A percentile compares a stretch with the other conserved stretches of the same genome.
phyloP scores from a whole-genome alignment of 345 rosid species.

The Geranium rotundifolium region DNA sequence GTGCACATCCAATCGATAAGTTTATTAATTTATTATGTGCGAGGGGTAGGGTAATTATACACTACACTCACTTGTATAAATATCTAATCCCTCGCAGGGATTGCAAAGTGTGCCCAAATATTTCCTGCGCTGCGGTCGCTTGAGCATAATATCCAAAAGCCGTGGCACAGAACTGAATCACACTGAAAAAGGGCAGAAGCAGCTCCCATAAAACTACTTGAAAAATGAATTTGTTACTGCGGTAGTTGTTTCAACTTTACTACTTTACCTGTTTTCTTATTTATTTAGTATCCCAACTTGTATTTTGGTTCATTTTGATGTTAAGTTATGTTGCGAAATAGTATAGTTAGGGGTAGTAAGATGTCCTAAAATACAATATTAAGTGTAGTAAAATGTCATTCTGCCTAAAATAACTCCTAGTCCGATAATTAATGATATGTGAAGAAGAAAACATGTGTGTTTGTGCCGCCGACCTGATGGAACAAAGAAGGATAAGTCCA shows the following conservation, averaged over 20 bases:
- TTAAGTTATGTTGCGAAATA: too few species aligned
- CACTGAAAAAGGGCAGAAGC: constrained; percentile 37
- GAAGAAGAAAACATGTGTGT: too few species aligned
- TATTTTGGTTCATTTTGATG: too few species aligned
- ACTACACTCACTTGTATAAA: constrained; percentile 68
- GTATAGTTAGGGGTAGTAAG: too few species aligned
- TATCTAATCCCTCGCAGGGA: constrained; percentile 92
- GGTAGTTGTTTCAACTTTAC: too few species aligned
- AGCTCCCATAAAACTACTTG: too few species aligned
- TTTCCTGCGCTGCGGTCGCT: constrained; percentile 98
- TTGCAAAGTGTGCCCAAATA: constrained; percentile 94
- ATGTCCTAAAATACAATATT: too few species aligned
- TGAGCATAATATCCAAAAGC: constrained; percentile 97
- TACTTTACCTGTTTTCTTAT: too few species aligned
- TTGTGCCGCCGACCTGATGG: constrained; percentile 60
- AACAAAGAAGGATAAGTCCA: constrained; percentile 83
- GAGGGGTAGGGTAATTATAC: not conserved
- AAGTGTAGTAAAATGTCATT: too few species aligned
- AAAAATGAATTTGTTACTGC: too few species aligned
- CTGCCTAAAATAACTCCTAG: too few species aligned
- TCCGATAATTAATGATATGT: not conserved
- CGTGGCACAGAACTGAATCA: constrained; percentile 87
- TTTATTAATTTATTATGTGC: constrained; percentile 5
- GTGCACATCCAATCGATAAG: not conserved
- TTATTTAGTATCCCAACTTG: too few species aligned